These are phyloP conservation scores for Pythium myriotylum DNA, from an alignment of 352 stramenopile species.

Conservation along the genomic window DNA sequence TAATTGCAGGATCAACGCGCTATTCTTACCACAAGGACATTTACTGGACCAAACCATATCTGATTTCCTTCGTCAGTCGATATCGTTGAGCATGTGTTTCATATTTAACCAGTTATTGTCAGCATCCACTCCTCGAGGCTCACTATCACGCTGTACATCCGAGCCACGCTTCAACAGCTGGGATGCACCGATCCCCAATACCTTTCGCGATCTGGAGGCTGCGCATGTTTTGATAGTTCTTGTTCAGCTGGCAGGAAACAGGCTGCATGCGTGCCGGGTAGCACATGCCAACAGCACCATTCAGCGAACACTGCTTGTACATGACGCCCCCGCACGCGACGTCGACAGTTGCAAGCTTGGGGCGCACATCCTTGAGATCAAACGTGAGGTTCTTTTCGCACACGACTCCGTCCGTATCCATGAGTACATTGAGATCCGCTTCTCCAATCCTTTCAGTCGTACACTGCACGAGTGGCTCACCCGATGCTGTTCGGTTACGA, in stretches of 20 bases:
- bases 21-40: too few species aligned
- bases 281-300: constrained; percentile 18
- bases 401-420: background rate
- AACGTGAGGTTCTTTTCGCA: constrained; percentile 2
- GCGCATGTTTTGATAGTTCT: constrained; percentile 6
- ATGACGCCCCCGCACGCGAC: constrained; percentile 18
- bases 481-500: constrained; percentile 4
- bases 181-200: constrained; percentile 17
- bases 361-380: constrained; percentile 12
- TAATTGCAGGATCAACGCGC: too few species aligned
- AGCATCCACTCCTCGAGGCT: too few species aligned
- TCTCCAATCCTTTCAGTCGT: background rate
- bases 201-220: constrained; percentile 14
- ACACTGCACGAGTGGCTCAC: constrained; percentile 11
- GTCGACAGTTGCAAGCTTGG: constrained; percentile 7
- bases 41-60: too few species aligned
- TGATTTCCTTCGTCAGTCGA: too few species aligned
- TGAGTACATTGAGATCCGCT: background rate
- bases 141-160: constrained; percentile 4
- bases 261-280: constrained; percentile 18
- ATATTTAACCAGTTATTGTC: too few species aligned
- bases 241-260: constrained; percentile 10
- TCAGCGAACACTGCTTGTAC: constrained; percentile 25
- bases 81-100: too few species aligned
- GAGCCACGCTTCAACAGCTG: constrained; percentile 21